Percentiles rank a stretch among this genome's conserved stretches.
Conservation (phyloP, 208 protist species). For the Wallacemonas rigidus region DNA sequence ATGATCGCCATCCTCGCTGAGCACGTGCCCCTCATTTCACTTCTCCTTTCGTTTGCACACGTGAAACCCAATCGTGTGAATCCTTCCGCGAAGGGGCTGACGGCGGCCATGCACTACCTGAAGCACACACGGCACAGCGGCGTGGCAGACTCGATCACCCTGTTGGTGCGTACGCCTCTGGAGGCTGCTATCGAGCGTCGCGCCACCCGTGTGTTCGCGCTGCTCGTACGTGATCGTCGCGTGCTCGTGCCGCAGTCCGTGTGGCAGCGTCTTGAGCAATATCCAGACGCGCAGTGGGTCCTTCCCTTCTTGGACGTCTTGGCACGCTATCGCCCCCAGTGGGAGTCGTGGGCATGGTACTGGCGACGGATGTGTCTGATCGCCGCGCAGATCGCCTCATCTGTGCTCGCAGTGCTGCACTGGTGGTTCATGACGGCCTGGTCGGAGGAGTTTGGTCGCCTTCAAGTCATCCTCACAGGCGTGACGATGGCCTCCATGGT, state of each 20-base stretch:
- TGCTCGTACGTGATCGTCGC: slow-evolving; percentile 33
- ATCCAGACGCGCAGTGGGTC: slow-evolving; percentile 16
- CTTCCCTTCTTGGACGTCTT: slow-evolving; percentile 35
- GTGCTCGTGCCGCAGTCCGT: slow-evolving; percentile 27
- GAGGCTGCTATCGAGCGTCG: slow-evolving; percentile 28
- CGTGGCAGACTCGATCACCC: slow-evolving; percentile 16
- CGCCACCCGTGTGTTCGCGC: slow-evolving; percentile 25
- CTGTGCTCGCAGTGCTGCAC: slow-evolving; percentile 21
- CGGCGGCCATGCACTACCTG: slow-evolving; percentile 25
- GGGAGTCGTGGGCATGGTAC: slow-evolving; percentile 44
- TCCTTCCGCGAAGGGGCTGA: slow-evolving; percentile 22
- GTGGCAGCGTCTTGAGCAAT: slow-evolving; percentile 32
- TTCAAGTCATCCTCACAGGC: neutral
- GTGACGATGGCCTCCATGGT: slow-evolving; percentile 16
- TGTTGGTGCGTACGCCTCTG: slow-evolving; percentile 27
- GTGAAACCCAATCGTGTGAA: slow-evolving; percentile 31
- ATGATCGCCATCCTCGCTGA: slow-evolving; percentile 32
- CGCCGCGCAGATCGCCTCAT: slow-evolving; percentile 6
- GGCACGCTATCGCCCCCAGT: slow-evolving; percentile 29
- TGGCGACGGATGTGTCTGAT: slow-evolving; percentile 36
- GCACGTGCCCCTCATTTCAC: slow-evolving; percentile 23
- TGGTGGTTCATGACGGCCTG: slow-evolving; percentile 11
- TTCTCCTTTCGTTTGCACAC: slow-evolving; percentile 34
- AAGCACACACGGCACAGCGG: slow-evolving; percentile 25
- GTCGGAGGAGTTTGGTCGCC: neutral